These are phyloP conservation scores for Huiozyma naganishii DNA, from an alignment of 805 yeast genomes.

Conservation along the genomic window DNA sequence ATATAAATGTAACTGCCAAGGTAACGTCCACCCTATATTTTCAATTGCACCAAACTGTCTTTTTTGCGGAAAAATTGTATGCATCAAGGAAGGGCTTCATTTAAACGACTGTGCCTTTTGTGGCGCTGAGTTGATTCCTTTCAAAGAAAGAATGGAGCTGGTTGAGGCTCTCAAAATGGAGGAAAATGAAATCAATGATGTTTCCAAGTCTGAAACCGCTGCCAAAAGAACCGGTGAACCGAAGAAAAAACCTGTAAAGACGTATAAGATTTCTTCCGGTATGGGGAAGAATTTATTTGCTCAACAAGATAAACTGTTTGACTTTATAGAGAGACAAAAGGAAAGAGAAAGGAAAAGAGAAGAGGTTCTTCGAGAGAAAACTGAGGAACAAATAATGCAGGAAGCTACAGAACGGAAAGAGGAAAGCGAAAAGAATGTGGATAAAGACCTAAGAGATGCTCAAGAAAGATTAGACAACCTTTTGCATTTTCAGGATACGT, in stretches of 20 bases:
- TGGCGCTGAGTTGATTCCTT: conserved; percentile 52
- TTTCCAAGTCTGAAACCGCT: conserved; percentile 10
- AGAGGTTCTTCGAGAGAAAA: conserved; percentile 18
- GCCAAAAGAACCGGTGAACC: conserved; percentile 8
- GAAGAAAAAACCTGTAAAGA: conserved; percentile 27
- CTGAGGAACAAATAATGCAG: conserved; percentile 20
- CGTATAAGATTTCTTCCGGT: conserved; percentile 45
- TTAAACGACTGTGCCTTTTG: conserved; percentile 83
- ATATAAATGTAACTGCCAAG: conserved; percentile 68
- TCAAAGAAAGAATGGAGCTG: conserved; percentile 52
- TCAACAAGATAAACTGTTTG: conserved; percentile 56
- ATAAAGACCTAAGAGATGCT: conserved; percentile 54
- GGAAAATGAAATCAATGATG: conserved; percentile 31
- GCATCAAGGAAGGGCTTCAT: conserved; percentile 66
- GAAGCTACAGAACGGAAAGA: conserved; percentile 26
- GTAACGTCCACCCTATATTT: conserved; percentile 75
- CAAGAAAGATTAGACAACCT: conserved; percentile 63
- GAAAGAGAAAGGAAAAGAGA: conserved; percentile 29
- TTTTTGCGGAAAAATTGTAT: conserved; percentile 88
- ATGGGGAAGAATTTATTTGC: conserved; percentile 57
- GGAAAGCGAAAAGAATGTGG: conserved; percentile 34
- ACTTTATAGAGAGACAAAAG: conserved; percentile 43
- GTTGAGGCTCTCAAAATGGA: conserved; percentile 43
- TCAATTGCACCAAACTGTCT: conserved; percentile 90
- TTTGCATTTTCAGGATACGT: conserved; percentile 70